Base-by-base conservation (phyloP, 1,284 basidiomycete species). In the Pseudozyma thailandica region DNA sequence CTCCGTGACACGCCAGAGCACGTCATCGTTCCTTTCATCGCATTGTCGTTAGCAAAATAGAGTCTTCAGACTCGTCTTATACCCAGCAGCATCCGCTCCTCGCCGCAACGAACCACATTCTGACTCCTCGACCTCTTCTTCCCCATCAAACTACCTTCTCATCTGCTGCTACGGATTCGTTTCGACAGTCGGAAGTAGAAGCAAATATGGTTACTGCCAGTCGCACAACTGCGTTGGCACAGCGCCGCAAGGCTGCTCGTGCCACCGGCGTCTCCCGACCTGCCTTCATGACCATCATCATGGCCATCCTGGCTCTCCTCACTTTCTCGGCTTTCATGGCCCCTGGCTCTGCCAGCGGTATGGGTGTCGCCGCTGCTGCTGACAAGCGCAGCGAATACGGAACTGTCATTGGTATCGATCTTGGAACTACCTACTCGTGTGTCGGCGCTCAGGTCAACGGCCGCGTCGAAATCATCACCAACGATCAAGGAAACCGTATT, bases 391-490 rank as follows among this genome's bases (percentile, higher is more conserved):
- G 63, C 53, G 77, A 83, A 49, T 94, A 92, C 84, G 94, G 94
- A 65, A 91, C 91, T 43, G 94, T 97, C 46, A 96, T 96, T 84
- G 94, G 86, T 85, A 87, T 87, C 79, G 86, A 92, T 91, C 78
- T 75, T 89, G 87, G 35, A 82, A 87, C 87, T n/a, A 88, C 87
- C 16, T 82, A 79, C 72, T 79, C 79, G 23, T 78, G 73, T 66
- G 74, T 68, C 43, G 92, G 93, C 87, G 92, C 97, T 56, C 92
- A 94, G 85, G 90, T 91, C 61, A 90, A 90, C 65, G 81, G 81
- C 44, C 80, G 81, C 37, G 81, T 82, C 30, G 81, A 82, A 52
- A 82, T 82, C 55, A 82, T 82, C 65, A 78, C 81, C 51, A 82
- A 82, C 73, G 81, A 82, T 74, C 81, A 94, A 68, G 82, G 82